These are phyloP conservation scores for Bacidia rubella DNA, from an alignment of 495 filamentous ascomycete species.

Conservation along the genomic window DNA sequence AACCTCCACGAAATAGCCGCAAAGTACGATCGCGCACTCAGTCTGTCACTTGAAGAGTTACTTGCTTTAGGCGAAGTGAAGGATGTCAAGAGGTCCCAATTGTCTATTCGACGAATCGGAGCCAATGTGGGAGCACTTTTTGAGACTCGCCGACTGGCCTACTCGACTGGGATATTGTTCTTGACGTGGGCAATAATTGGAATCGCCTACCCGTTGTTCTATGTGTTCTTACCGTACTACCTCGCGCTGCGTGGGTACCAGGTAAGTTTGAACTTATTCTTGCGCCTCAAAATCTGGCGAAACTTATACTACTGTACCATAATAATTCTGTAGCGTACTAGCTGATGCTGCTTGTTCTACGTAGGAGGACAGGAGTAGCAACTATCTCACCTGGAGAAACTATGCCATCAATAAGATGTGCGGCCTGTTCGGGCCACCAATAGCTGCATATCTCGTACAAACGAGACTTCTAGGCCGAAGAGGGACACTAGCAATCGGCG, in stretches of 20 bases:
- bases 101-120: slow-evolving; percentile 21
- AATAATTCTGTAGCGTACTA: too few relatives aligned
- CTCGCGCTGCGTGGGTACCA: slow-evolving; percentile 33
- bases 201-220: slow-evolving; percentile 55
- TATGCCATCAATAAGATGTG: slow-evolving; percentile 33
- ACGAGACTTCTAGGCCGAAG: slow-evolving; percentile 23
- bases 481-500: slow-evolving; percentile 28
- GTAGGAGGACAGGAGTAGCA: slow-evolving; percentile 27
- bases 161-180: slow-evolving; percentile 54
- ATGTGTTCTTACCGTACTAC: slow-evolving; percentile 48
- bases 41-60: slow-evolving; percentile 24
- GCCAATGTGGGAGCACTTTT: slow-evolving; percentile 52
- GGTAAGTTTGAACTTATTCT: too few relatives aligned
- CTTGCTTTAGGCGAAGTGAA: background rate
- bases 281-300: too few relatives aligned
- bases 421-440: slow-evolving; percentile 27
- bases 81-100: background rate
- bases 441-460: slow-evolving; percentile 28
- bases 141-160: slow-evolving; percentile 41
- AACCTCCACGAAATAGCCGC: slow-evolving; percentile 47
- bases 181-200: slow-evolving; percentile 58
- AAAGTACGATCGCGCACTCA: slow-evolving; percentile 49
- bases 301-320: too few relatives aligned
- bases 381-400: slow-evolving; percentile 54
- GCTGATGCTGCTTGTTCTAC: too few relatives aligned